Base-by-base conservation (phyloP, 306 rosid genomes). In the Coriaria nepalensis region DNA sequence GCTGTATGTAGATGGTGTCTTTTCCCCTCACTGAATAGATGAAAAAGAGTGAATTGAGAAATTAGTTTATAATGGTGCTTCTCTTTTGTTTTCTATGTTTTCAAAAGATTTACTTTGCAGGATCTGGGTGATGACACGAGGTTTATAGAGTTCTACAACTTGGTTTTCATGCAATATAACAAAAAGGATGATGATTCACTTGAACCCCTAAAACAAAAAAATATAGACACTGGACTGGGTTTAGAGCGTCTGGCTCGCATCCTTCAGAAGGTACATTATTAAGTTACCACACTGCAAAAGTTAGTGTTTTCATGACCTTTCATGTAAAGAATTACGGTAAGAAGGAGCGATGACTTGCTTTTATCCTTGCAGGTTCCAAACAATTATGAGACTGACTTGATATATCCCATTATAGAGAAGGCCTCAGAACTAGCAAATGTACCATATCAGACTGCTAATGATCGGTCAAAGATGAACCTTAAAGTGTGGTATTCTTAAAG, bases 81-180 rank as follows among this genome's bases (percentile, higher is more conserved):
- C 41, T 40, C 7, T 40, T 43, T 44, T 0, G 11, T 36, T 52
- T 49, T 40, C 37, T 8, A 55, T 35, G 10, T 56, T 42, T 40
- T 41, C n/a, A 40, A 63, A 48, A 35, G 45, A 47, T 46, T 60
- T 48, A 33, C 9, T 53, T 70, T 59, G 10, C 82, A 87, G 96
- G 94, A 80, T 83, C 86, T 87, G 50, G 78, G 67, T 36, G 96
- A 87, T 63, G 93, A 83, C 66, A 54, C 81, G 7, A 78, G 96
- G 74, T 80, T 83, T 65, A 83, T 83, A 60, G 96, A 83, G 73
- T 83, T 87, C 73, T 83, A 87, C 76, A 83, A 87, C 70, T 67
- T 83, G 62, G 96, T 87, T 48, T 87, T 87, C 76, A 87, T 87
- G 96, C 93, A 87, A 76, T 83, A 75, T 73, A 83, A 87, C 78